Percentiles rank a stretch among this genome's conserved stretches.
These are phyloP conservation scores for Isatis tinctoria DNA, from an alignment of 345 rosid genomes.

Conservation along the genomic window DNA sequence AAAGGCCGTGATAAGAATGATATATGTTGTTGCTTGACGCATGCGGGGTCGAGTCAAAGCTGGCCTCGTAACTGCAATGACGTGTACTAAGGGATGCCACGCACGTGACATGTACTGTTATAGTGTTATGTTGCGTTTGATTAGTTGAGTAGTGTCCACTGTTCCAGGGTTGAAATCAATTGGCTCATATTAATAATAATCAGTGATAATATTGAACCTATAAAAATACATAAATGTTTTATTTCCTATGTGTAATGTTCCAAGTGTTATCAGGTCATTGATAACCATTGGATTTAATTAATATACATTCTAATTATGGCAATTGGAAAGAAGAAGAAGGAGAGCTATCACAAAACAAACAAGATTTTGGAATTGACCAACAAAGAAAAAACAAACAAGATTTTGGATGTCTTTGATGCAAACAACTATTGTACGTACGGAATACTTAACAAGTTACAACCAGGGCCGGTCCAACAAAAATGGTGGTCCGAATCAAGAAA, in stretches of 20 bases:
- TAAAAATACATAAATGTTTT: not conserved
- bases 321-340: too few relatives aligned
- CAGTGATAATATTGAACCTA: not conserved
- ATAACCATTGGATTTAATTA: not conserved
- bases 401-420: not conserved
- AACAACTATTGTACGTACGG: too few relatives aligned
- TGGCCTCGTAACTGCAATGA: constrained; percentile 32
- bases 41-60: constrained; percentile 36
- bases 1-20: constrained; percentile 2
- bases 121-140: not conserved
- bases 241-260: not conserved
- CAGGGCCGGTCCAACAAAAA: too few relatives aligned
- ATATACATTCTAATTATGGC: not conserved
- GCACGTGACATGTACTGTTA: constrained; percentile 26
- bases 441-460: too few relatives aligned
- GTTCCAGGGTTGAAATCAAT: constrained; percentile 3
- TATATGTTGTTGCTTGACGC: constrained; percentile 60
- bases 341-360: too few relatives aligned
- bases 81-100: constrained; percentile 21
- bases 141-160: constrained; percentile 13
- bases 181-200: not conserved
- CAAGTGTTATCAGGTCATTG: not conserved
- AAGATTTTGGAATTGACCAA: too few relatives aligned
- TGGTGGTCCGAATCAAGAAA: too few relatives aligned
- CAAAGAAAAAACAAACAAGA: not conserved